Evolutionary conservation across 2,329 filamentous ascomycete genomes (phyloP).

Genomic region (Neodidymelliopsis sp.): DNA sequence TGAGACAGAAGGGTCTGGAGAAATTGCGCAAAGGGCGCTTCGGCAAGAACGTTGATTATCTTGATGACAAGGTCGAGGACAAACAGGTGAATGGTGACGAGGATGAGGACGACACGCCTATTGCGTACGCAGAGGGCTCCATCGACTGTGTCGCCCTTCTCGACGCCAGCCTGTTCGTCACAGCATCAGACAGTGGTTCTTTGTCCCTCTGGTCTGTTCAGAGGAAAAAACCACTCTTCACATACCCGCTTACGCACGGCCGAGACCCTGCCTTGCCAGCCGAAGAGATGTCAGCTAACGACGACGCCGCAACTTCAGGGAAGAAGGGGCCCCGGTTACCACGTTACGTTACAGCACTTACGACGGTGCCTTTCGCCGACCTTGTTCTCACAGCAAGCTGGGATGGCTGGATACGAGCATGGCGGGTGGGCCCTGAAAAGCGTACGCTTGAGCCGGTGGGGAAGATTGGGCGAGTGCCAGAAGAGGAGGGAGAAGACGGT

Average conservation of each 20-base stretch:
- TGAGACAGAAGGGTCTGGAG: constrained; percentile 49
- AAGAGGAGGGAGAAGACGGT: constrained; percentile 30
- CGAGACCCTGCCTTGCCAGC: constrained; percentile 75
- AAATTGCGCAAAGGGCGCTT: constrained; percentile 47
- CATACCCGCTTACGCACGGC: constrained; percentile 82
- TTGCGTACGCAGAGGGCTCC: constrained; percentile 73
- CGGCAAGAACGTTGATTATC: constrained; percentile 37
- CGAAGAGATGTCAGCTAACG: constrained; percentile 71
- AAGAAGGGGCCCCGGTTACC: constrained; percentile 66
- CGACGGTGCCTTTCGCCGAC: constrained; percentile 88
- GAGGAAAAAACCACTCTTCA: constrained; percentile 93
- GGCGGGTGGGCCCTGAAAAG: constrained; percentile 79
- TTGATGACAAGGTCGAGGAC: constrained; percentile 61
- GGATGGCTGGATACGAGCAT: constrained; percentile 87
- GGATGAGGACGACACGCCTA: constrained; percentile 49
- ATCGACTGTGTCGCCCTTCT: constrained; percentile 93
- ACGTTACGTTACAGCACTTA: constrained; percentile 88
- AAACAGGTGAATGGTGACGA: constrained; percentile 45
- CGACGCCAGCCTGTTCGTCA: constrained; percentile 88
- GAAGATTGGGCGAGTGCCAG: constrained; percentile 60
- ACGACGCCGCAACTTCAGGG: constrained; percentile 62
- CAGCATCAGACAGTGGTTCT: constrained; percentile 88
- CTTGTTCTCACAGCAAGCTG: constrained; percentile 91
- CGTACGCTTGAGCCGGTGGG: constrained; percentile 77
- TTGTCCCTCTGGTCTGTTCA: constrained; percentile 86